phyloP scores from a whole-genome alignment of 352 stramenopile species.

The Phytophthora brassicae region DNA sequence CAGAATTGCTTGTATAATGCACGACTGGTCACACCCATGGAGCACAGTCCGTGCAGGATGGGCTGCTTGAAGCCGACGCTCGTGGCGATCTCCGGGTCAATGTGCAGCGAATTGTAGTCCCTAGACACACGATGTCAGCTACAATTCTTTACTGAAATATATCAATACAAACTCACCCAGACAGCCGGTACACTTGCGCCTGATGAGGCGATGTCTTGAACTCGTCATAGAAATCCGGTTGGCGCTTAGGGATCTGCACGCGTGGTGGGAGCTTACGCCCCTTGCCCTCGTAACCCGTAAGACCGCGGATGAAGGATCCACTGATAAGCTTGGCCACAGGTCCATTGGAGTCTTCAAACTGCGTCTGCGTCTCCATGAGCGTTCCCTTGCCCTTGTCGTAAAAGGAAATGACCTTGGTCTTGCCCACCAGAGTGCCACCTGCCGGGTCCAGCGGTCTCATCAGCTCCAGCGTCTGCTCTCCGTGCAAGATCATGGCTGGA shows the following conservation, averaged over 20 bases:
- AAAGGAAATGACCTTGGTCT: conserved; percentile 80
- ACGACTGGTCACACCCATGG: conserved; percentile 84
- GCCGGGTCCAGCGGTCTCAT: conserved; percentile 63
- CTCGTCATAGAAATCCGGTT: conserved; percentile 61
- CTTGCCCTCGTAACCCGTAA: conserved; percentile 73
- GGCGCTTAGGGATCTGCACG: conserved; percentile 73
- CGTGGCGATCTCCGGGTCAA: conserved; percentile 85
- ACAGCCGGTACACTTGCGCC: conserved; percentile 93
- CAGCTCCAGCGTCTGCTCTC: conserved; percentile 85
- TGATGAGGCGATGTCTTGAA: conserved; percentile 72
- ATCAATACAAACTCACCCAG: conserved; percentile 50
- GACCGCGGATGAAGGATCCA: conserved; percentile 80
- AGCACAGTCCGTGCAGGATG: conserved; percentile 95
- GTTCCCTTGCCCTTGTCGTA: conserved; percentile 83
- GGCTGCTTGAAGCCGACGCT: conserved; percentile 80
- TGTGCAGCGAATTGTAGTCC: conserved; percentile 95
- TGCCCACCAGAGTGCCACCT: conserved; percentile 52
- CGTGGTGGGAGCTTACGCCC: conserved; percentile 66
- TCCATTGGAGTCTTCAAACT: conserved; percentile 69
- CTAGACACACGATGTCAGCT: conserved; percentile 19
- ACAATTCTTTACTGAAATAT: not conserved
- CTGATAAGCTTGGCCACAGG: conserved; percentile 72
- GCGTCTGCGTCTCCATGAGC: conserved; percentile 85
- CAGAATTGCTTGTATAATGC: conserved; percentile 84
- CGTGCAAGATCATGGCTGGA: conserved; percentile 83